phyloP scores from a whole-genome alignment of 2,329 filamentous ascomycete genomes.

The Metarhizium anisopliae region DNA sequence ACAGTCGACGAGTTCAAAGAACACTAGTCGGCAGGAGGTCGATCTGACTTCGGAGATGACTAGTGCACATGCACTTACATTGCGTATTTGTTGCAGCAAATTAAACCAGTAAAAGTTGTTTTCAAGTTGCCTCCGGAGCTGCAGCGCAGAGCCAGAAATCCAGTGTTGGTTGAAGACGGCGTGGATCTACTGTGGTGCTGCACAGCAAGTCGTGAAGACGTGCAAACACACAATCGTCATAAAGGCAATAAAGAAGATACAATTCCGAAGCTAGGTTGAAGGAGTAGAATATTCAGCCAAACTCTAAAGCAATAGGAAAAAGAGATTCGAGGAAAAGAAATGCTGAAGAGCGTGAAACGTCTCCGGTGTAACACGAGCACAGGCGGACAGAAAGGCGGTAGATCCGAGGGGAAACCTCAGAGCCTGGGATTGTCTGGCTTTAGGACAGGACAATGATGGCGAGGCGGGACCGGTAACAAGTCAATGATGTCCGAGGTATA shows the following conservation, averaged over 20 bases:
- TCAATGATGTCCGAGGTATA: slow-evolving; percentile 1
- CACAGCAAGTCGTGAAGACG: background rate
- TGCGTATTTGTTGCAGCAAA: slow-evolving; percentile 1
- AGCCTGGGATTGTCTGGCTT: background rate
- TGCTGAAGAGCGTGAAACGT: slow-evolving; percentile 16
- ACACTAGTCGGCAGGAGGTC: background rate
- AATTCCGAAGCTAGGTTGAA: background rate
- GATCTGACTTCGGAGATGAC: background rate
- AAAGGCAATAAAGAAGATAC: background rate
- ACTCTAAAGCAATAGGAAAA: slow-evolving; percentile 1
- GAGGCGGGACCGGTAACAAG: slow-evolving; percentile 8
- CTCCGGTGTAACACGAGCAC: slow-evolving; percentile 14
- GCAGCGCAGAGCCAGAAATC: background rate
- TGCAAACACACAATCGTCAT: background rate
- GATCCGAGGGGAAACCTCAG: background rate
- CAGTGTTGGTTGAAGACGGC: background rate
- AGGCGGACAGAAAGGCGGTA: slow-evolving; percentile 8
- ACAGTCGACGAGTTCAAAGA: background rate
- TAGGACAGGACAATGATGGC: slow-evolving; percentile 7
- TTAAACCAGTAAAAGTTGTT: background rate
- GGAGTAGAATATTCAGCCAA: background rate
- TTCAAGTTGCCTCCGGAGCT: background rate
- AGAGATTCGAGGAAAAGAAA: slow-evolving; percentile 9
- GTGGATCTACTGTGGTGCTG: background rate
- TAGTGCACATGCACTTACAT: slow-evolving; percentile 9